These are phyloP conservation scores for Penicillium bovifimosum DNA, from an alignment of 495 filamentous ascomycete genomes.

Conservation along the genomic window DNA sequence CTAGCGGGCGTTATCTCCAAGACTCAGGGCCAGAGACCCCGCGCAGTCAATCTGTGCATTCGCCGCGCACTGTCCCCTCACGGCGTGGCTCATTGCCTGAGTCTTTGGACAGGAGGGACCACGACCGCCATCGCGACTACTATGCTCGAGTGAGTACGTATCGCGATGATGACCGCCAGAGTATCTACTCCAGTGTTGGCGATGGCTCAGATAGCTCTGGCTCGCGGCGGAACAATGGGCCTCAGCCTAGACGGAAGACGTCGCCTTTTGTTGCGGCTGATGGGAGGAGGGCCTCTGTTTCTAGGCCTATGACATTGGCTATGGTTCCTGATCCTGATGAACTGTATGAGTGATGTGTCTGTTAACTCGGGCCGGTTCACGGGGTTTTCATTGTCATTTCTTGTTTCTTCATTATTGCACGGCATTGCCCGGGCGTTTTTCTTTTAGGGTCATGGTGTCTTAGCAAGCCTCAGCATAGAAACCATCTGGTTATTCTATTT, in stretches of 20 bases:
- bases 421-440: slow-evolving; percentile 4
- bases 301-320: slow-evolving; percentile 31
- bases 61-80: slow-evolving; percentile 4
- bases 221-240: slow-evolving; percentile 1
- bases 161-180: slow-evolving; percentile 13
- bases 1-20: slow-evolving; percentile 21
- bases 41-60: slow-evolving; percentile 20
- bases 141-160: neutral
- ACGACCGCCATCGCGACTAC: slow-evolving; percentile 1
- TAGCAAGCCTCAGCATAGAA: slow-evolving; percentile 5
- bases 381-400: neutral
- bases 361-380: neutral
- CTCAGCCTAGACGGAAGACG: slow-evolving; percentile 13
- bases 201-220: slow-evolving; percentile 4
- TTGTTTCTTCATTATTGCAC: slow-evolving; percentile 9
- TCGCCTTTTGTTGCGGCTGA: slow-evolving; percentile 19
- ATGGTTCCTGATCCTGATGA: slow-evolving; percentile 44
- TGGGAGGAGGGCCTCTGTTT: slow-evolving; percentile 20
- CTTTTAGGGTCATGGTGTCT: neutral
- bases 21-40: slow-evolving; percentile 2
- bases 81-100: slow-evolving; percentile 13
- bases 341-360: slow-evolving; percentile 29
- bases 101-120: slow-evolving; percentile 1
- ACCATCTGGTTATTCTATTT: neutral
- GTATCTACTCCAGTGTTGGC: slow-evolving; percentile 6